These are phyloP conservation scores for Eimeria maxima DNA, from an alignment of 169 alveolate species.

Conservation along the genomic window DNA sequence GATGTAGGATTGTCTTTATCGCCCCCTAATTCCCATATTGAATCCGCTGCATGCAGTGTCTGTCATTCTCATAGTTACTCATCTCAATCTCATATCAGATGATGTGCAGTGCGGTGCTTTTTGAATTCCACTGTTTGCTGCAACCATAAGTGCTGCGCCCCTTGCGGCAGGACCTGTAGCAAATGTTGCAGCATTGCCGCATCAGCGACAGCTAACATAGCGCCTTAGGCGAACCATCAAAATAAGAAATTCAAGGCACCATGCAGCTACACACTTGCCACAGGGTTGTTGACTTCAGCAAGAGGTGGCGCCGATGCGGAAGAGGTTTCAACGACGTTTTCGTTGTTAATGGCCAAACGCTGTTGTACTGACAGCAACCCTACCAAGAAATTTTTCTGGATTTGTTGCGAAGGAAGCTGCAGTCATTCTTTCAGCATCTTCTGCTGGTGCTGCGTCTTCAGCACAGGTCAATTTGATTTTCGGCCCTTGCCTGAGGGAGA, in stretches of 20 bases:
- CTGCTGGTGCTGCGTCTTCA: conserved; percentile 9
- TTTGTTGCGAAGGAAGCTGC: not conserved
- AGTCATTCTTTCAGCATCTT: not conserved
- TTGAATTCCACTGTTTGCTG: not conserved
- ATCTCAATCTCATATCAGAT: not conserved
- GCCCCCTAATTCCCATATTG: too few species aligned
- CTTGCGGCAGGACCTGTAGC: not conserved
- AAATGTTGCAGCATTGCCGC: not conserved
- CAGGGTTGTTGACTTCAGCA: not conserved
- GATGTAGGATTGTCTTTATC: too few species aligned
- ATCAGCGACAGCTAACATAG: not conserved
- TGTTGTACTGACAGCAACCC: not conserved
- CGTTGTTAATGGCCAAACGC: not conserved
- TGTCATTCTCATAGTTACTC: too few species aligned
- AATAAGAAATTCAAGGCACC: not conserved
- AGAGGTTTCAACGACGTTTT: not conserved
- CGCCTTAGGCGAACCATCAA: not conserved
- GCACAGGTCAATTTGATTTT: conserved; percentile 53
- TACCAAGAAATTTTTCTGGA: not conserved
- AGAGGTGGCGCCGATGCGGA: not conserved
- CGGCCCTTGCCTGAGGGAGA: conserved; percentile 53
- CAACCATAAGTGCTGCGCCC: not conserved
- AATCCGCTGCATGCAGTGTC: too few species aligned
- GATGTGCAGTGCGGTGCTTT: too few species aligned
- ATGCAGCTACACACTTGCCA: not conserved